A percentile compares a stretch with the other conserved stretches of the same genome.
Evolutionary conservation across 2,329 filamentous ascomycete species (phyloP).

Genomic region (Aspergillus amoenus): DNA sequence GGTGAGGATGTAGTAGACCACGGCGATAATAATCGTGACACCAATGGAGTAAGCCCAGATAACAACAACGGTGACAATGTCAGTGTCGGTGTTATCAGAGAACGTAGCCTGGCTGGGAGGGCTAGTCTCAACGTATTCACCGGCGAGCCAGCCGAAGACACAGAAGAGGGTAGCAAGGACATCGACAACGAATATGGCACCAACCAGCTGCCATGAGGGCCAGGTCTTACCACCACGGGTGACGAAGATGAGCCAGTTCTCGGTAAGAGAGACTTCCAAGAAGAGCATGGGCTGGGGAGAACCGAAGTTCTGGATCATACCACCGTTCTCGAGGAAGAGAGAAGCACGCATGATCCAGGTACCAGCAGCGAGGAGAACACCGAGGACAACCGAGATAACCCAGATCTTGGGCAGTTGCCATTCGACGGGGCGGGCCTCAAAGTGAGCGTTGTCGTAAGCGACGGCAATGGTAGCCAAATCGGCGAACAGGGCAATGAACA

Average conservation of each 20-base stretch:
- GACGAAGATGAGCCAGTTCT: conserved; percentile 98
- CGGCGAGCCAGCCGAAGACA: conserved; percentile 72
- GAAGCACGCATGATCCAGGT: conserved; percentile 74
- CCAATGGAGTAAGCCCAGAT: conserved; percentile 55
- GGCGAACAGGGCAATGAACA: conserved; percentile 77
- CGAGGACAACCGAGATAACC: conserved; percentile 63
- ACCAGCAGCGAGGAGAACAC: conserved; percentile 64
- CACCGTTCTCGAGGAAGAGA: conserved; percentile 67
- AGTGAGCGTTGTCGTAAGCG: conserved; percentile 77
- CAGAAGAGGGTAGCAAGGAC: conserved; percentile 71
- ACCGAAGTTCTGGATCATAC: conserved; percentile 73
- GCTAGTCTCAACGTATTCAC: conserved; percentile 38
- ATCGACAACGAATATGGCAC: conserved; percentile 70
- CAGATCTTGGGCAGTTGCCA: conserved; percentile 82
- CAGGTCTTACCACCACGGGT: conserved; percentile 77
- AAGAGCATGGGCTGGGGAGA: conserved; percentile 78
- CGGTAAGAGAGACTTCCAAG: conserved; percentile 85
- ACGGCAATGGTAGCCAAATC: conserved; percentile 77
- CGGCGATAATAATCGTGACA: conserved; percentile 54
- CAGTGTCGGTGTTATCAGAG: conserved; percentile 53
- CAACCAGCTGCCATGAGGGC: conserved; percentile 72
- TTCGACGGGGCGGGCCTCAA: conserved; percentile 71
- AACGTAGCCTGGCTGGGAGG: conserved; percentile 28
- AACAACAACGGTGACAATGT: conserved; percentile 56
- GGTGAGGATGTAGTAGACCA: conserved; percentile 52